phyloP scores from a whole-genome alignment of 768 basidiomycete species.

The Gautieria morchelliformis region DNA sequence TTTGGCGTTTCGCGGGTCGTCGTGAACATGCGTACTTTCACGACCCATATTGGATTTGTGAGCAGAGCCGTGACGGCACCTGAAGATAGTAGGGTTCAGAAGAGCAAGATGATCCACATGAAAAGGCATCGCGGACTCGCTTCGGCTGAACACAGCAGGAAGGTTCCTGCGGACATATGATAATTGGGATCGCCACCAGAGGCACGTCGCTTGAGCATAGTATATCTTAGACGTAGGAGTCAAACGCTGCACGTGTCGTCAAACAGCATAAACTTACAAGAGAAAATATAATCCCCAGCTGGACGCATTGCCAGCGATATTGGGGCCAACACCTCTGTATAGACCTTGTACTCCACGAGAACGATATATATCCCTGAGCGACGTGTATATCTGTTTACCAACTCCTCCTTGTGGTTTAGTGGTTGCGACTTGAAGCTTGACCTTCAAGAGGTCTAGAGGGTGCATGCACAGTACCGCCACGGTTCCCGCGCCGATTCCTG shows the following conservation, averaged over 20 bases:
- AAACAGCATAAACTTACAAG: conserved; percentile 54
- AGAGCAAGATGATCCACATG: conserved; percentile 11
- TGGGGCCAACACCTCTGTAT: conserved; percentile 84
- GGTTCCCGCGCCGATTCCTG: conserved; percentile 88
- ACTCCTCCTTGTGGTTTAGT: conserved; percentile 47
- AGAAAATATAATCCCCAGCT: conserved; percentile 99
- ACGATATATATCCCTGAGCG: conserved; percentile 63
- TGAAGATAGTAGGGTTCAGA: conserved; percentile 21
- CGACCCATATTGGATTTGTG: conserved; percentile 97
- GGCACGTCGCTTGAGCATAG: conserved; percentile 70
- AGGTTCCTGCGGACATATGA: conserved; percentile 64
- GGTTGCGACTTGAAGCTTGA: conserved; percentile 86
- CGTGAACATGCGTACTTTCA: conserved; percentile 95
- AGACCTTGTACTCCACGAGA: conserved; percentile 75
- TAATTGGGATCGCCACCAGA: conserved; percentile 53
- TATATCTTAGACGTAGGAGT: neutral
- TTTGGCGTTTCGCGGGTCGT: conserved; percentile 53
- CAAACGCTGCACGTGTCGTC: neutral
- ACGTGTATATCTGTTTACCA: conserved; percentile 66
- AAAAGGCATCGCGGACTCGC: conserved; percentile 65
- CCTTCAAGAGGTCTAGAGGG: conserved; percentile 91
- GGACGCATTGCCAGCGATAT: conserved; percentile 88
- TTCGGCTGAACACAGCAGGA: conserved; percentile 87
- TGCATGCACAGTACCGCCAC: conserved; percentile 94
- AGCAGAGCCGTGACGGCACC: conserved; percentile 89